Percentiles rank a stretch among this genome's conserved stretches.
Evolutionary conservation across 306 rosid genomes (phyloP).

Genomic region (Sophora flavescens): DNA sequence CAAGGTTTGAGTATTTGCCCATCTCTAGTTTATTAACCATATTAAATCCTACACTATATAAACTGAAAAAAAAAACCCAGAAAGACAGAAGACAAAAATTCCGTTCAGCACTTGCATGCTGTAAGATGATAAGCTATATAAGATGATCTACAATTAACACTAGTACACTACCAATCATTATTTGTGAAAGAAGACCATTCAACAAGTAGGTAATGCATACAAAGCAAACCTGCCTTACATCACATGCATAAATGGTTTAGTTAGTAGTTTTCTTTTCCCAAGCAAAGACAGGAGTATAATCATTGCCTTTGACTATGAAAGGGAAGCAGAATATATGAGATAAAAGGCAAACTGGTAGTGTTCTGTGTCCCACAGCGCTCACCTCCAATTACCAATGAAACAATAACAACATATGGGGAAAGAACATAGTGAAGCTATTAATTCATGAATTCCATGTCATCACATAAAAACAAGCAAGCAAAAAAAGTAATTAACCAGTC

Average conservation of each 20-base stretch:
- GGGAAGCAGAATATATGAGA: not conserved
- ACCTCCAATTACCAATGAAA: not conserved
- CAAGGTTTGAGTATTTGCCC: not conserved
- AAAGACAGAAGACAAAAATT: not conserved
- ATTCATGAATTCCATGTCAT: not conserved
- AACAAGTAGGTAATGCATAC: constrained; percentile 14
- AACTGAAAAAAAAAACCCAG: not conserved
- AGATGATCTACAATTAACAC: not conserved
- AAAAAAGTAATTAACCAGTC: not conserved
- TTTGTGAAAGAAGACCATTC: not conserved
- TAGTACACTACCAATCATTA: not conserved
- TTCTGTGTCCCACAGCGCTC: not conserved
- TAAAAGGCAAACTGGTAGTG: not conserved
- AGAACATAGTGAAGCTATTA: not conserved
- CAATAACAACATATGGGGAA: not conserved
- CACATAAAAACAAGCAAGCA: not conserved
- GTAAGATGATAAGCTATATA: not conserved
- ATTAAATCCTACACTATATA: constrained; percentile 3
- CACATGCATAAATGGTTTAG: not conserved
- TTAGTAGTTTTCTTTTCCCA: not conserved
- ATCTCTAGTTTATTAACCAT: not conserved
- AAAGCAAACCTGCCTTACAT: not conserved
- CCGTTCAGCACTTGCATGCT: not conserved
- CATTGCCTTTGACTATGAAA: not conserved
- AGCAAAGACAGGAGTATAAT: not conserved